Conservation (phyloP, 305 asterid species). For the Plantago coronopus region DNA sequence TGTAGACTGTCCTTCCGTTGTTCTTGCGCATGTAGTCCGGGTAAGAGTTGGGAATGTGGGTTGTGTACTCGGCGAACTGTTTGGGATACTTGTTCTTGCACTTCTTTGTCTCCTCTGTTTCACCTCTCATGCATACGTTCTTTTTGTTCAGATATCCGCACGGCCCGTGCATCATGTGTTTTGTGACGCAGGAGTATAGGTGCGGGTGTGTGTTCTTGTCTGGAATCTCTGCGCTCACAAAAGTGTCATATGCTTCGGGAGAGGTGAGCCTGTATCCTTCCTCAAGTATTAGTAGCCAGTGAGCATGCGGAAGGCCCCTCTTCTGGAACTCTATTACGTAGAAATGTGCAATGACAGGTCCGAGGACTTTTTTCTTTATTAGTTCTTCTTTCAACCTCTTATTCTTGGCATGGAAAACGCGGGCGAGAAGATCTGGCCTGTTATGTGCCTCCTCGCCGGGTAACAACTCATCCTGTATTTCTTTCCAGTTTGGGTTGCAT, state of each 20-base stretch:
- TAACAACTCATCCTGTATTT: background rate
- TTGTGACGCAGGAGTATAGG: background rate
- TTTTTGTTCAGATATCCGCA: background rate
- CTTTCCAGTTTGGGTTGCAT: background rate
- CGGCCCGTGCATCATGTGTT: background rate
- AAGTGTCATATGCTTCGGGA: no score
- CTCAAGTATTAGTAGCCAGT: no score
- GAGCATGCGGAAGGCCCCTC: no score
- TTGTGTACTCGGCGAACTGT: background rate
- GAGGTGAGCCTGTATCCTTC: no score
- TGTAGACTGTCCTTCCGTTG: background rate
- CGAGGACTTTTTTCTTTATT: background rate
- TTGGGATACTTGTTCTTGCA: background rate
- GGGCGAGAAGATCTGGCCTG: background rate
- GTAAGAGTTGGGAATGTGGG: background rate
- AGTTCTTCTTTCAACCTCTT: no score
- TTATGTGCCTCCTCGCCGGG: background rate
- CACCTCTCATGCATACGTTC: background rate
- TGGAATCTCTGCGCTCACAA: no score
- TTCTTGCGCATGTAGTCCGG: background rate
- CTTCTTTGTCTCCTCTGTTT: background rate
- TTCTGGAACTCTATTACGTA: no score
- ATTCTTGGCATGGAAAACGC: background rate
- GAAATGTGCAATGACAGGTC: background rate
- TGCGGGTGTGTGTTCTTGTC: background rate